Percentiles rank a stretch among this genome's conserved stretches.
These are phyloP conservation scores for Hymenoscyphus occultus DNA, from an alignment of 2,329 filamentous ascomycete genomes.

Conservation along the genomic window DNA sequence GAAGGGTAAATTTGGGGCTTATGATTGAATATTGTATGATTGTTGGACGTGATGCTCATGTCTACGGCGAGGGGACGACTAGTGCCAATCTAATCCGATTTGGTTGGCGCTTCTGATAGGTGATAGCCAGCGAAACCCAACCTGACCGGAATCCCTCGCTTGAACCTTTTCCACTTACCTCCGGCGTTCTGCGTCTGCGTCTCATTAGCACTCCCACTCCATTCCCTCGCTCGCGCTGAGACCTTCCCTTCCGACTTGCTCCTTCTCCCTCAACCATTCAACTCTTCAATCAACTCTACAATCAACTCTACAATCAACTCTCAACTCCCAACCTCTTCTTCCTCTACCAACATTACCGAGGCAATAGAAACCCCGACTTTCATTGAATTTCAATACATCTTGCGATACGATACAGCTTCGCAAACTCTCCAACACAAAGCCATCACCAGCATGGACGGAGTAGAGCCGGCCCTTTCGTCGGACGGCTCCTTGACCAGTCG, in stretches of 20 bases:
- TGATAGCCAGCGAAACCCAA: not conserved
- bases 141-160: not conserved
- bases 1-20: not conserved
- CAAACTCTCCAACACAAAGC: not conserved
- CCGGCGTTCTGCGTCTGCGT: not conserved
- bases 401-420: not conserved
- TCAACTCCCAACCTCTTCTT: not conserved
- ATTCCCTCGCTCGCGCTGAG: conserved; percentile 1
- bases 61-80: not conserved
- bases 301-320: too few species aligned
- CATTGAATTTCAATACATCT: not conserved
- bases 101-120: conserved; percentile 2
- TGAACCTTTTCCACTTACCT: not conserved
- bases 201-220: not conserved
- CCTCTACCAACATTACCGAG: not conserved
- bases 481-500: conserved; percentile 28
- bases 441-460: conserved; percentile 15
- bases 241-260: not conserved
- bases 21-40: not conserved
- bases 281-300: not conserved
- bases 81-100: not conserved
- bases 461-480: conserved; percentile 19
- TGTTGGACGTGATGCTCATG: too few species aligned
- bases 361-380: too few species aligned
- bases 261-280: not conserved